Evolutionary conservation across 768 basidiomycete species (phyloP), one percentile per base, ranked within the genome.

Genomic region (Steccherinum ochraceum): DNA sequence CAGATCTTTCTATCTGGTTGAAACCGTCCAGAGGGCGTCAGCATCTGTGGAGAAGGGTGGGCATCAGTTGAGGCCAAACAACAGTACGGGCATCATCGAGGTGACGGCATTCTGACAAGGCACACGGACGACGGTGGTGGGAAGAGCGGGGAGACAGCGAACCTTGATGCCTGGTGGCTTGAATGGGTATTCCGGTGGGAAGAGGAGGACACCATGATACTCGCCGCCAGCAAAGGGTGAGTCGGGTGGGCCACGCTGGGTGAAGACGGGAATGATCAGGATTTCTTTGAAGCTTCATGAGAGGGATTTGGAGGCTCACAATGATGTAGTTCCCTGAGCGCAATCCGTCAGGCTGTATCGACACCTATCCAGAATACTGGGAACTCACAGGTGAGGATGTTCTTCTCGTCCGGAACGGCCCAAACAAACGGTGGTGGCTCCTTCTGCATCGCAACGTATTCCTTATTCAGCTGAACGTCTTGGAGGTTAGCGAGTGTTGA

Each of bases 111-210:
- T 18, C 46, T 16, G 44, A n/a, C 7, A 35, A 35, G 30, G 30
- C 7, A 7, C 30, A 35, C 16, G 16, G 30, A 35, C 30, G 30
- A 35, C 16, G n/a, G n/a, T 35, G 30, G 7, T 7, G 16, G 30
- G 16, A 35, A 53, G 13, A 25, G 21, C 16, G 16, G n/a, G 25
- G 4, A 23, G 41, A 40, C 35, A 25, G 39, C 73, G 19, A 56
- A 92, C 89, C 80, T 95, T 95, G 72, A 98, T 93, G 49, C 93
- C 93, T 48, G 93, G 94, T 0, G 93, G 93, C 67, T 93, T 95
- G 74, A 96, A 95, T 2, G 90, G 91, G 66, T 97, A 98, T 69
- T 97, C 94, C 12, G 89, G 72, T 2, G 94, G 93, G 63, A 98
- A 98, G 35, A 92, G 72, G 49, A 98, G 83, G 18, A 92, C 78